Evolutionary conservation across 2,329 filamentous ascomycete species (phyloP).

Genomic region (Clarireedia monteithiana): DNA sequence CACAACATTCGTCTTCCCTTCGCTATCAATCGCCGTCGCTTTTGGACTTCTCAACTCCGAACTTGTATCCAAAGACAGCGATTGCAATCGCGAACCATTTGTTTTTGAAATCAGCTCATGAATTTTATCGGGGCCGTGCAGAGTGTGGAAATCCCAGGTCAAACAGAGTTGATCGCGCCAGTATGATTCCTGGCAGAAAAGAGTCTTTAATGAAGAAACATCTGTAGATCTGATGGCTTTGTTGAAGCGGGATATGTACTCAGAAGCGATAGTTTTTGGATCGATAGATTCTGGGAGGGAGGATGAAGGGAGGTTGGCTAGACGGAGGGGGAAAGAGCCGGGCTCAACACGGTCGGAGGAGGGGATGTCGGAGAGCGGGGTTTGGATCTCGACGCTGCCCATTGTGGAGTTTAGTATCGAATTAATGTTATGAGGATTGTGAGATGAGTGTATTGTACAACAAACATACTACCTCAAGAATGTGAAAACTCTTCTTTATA

Average conservation of each 20-base stretch:
- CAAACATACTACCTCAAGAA: not conserved
- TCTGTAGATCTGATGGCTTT: conserved; percentile 32
- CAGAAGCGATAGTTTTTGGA: conserved; percentile 8
- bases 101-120: conserved; percentile 23
- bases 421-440: no score
- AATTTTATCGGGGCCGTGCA: conserved; percentile 36
- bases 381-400: conserved; percentile 13
- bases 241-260: conserved; percentile 30
- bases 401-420: conserved; percentile 10
- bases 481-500: no score
- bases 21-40: conserved; percentile 37
- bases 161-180: conserved; percentile 53
- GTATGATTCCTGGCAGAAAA: conserved; percentile 41
- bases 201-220: conserved; percentile 26
- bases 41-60: conserved; percentile 19
- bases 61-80: conserved; percentile 31
- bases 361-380: not conserved
- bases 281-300: conserved; percentile 10
- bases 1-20: conserved; percentile 38
- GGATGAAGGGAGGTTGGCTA: conserved; percentile 15
- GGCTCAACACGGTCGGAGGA: conserved; percentile 21
- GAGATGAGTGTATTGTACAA: not conserved
- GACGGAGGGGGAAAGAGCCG: conserved; percentile 20
- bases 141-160: conserved; percentile 47
- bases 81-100: conserved; percentile 26